Base-by-base conservation (phyloP, 1,284 basidiomycete genomes). In the Pterulicium gracile region DNA sequence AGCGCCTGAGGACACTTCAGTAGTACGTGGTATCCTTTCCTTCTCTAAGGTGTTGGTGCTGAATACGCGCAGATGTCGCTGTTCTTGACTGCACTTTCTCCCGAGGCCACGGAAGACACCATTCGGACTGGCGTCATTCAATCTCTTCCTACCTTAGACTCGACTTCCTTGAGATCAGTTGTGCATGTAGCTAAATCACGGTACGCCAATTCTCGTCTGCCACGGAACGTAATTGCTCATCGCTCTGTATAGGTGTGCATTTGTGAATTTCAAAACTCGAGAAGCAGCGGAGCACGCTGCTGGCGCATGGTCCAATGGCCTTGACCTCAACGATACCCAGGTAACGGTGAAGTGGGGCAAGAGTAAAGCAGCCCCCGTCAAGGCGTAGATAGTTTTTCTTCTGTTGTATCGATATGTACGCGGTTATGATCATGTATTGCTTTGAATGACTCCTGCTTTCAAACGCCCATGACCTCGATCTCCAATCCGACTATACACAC, bases 241-340 rank as follows among this genome's bases (percentile, higher is more conserved):
- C 35, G 50, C 52, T 34, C 54, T 24, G 42, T 19, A 24, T 42
- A 89, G 91, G 64, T 97, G 92, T 64, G 95, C 95, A 0, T 99
- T 99, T 62, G 75, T 98, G 49, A 97, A 97, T 62, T 98, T 98
- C 67, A 80, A 73, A 50, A 79, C 86, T 47, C 75, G 96, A 21
- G 59, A 71, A 1, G 70, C 77, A 14, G 94, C 96, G 12, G 96
- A 99, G 62, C 65, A 69, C 4, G 92, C 89, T 0, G 94, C 94
- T 0, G 76, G 85, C 53, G 82, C 85, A 5, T 89, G 94, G 77
- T 77, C 88, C 13, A 79, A 83, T 50, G 94, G 93, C 2, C 72
- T 98, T 18, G 88, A 93, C 55, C 70, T 97, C 34, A 82, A 87
- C 22, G 87, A 81, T 1, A 80, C 86, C 56, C 73, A 73, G 46